phyloP scores from a whole-genome alignment of 2,329 filamentous ascomycete genomes.

The Aureobasidium sp. region DNA sequence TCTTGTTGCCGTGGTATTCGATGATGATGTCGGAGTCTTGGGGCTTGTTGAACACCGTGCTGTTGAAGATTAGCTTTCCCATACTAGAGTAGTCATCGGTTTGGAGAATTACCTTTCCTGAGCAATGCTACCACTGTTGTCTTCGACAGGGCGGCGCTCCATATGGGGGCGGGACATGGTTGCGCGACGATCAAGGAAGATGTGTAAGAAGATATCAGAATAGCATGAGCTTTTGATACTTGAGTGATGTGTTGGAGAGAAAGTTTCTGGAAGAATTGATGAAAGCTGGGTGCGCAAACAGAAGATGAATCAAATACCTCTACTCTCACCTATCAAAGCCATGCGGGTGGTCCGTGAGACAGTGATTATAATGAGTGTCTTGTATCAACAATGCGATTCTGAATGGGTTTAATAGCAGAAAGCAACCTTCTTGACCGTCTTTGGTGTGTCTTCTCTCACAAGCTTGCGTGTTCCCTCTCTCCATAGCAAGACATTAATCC shows the following conservation, averaged over 20 bases:
- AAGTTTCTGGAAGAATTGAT: too few species aligned
- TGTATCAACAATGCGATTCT: not conserved
- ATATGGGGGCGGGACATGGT: not conserved
- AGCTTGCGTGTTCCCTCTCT: not conserved
- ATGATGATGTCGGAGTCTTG: not conserved
- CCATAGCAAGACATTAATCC: too few species aligned
- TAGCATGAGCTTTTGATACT: too few species aligned
- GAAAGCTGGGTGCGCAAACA: not conserved
- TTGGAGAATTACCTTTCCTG: not conserved
- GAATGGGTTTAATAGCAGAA: not conserved
- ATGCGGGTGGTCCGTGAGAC: not conserved
- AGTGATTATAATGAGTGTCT: not conserved
- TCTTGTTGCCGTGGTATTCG: not conserved
- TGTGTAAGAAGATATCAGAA: too few species aligned
- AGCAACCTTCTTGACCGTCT: not conserved
- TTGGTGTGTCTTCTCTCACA: not conserved
- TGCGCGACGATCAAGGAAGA: too few species aligned
- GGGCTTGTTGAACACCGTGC: not conserved
- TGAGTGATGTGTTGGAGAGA: too few species aligned
- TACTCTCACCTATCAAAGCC: not conserved
- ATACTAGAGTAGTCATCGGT: not conserved
- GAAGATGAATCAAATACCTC: not conserved
- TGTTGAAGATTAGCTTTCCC: not conserved
- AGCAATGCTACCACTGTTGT: not conserved
- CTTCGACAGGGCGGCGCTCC: not conserved